A percentile compares a stretch with the other conserved stretches of the same genome.
Evolutionary conservation across 306 rosid genomes (phyloP).

Genomic region (Myrica gale): DNA sequence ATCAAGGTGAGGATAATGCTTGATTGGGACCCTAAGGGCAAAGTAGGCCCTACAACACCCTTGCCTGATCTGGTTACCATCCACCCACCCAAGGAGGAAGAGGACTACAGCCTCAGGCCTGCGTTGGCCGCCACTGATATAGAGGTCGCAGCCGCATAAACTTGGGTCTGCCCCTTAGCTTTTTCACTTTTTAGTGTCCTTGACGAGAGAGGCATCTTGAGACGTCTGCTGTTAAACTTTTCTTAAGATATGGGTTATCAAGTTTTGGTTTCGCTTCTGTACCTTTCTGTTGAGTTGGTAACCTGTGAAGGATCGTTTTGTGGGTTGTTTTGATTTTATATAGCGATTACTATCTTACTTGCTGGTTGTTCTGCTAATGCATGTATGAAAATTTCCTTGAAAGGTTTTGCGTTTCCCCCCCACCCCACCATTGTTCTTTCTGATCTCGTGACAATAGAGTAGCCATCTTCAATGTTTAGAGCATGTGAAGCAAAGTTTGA

Average conservation of each 20-base stretch:
- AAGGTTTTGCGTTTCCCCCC: neutral
- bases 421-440: neutral
- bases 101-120: slow-evolving; percentile 23
- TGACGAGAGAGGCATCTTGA: slow-evolving; percentile 2
- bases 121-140: slow-evolving; percentile 19
- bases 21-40: slow-evolving; percentile 80
- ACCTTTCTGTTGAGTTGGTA: neutral
- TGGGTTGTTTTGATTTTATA: neutral
- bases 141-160: slow-evolving; percentile 27
- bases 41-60: slow-evolving; percentile 71
- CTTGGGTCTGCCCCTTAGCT: neutral
- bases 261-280: neutral
- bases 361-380: neutral
- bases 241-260: neutral
- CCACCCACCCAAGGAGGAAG: slow-evolving; percentile 45
- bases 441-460: neutral
- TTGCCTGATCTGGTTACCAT: slow-evolving; percentile 60
- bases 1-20: slow-evolving; percentile 77
- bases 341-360: neutral
- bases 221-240: neutral
- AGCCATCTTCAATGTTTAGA: too few relatives aligned
- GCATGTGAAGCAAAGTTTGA: neutral
- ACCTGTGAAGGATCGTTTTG: neutral
- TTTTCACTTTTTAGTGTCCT: neutral
- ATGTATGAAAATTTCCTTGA: neutral